phyloP scores from a whole-genome alignment of 768 basidiomycete genomes.

The Mycena amicta region DNA sequence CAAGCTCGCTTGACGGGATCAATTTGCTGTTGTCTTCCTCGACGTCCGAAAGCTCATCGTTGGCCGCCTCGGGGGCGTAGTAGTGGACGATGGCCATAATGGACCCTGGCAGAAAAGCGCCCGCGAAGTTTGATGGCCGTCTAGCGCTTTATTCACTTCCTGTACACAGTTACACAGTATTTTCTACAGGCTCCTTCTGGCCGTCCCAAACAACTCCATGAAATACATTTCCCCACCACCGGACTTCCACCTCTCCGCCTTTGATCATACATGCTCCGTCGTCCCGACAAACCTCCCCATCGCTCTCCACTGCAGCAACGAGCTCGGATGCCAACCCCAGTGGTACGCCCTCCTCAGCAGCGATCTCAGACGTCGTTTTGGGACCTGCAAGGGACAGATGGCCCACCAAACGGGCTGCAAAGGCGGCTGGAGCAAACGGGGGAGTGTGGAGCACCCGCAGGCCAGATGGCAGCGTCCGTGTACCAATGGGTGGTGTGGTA shows the following conservation, averaged over 20 bases:
- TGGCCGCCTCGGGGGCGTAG: background rate
- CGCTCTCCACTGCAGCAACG: slow-evolving; percentile 71
- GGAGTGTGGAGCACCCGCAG: slow-evolving; percentile 86
- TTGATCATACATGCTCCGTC: slow-evolving; percentile 48
- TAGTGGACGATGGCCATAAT: background rate
- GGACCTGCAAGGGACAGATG: slow-evolving; percentile 53
- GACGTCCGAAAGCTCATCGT: background rate
- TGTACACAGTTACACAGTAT: no score
- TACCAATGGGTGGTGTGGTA: slow-evolving; percentile 68
- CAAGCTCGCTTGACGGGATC: background rate
- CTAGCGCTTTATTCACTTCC: background rate
- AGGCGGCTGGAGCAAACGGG: slow-evolving; percentile 65
- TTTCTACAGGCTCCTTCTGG: slow-evolving; percentile 32
- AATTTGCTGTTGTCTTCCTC: background rate
- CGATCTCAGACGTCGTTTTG: slow-evolving; percentile 70
- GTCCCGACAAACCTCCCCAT: slow-evolving; percentile 76
- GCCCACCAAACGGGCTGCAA: slow-evolving; percentile 65
- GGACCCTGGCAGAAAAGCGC: background rate
- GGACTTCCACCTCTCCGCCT: slow-evolving; percentile 58
- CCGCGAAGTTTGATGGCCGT: background rate
- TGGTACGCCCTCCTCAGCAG: slow-evolving; percentile 68
- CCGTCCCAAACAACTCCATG: slow-evolving; percentile 77
- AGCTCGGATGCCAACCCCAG: slow-evolving; percentile 79
- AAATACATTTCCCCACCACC: slow-evolving; percentile 76
- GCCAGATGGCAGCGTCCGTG: slow-evolving; percentile 72